Conservation (phyloP, 1,284 basidiomycete species). For the Puccinia hordei region DNA sequence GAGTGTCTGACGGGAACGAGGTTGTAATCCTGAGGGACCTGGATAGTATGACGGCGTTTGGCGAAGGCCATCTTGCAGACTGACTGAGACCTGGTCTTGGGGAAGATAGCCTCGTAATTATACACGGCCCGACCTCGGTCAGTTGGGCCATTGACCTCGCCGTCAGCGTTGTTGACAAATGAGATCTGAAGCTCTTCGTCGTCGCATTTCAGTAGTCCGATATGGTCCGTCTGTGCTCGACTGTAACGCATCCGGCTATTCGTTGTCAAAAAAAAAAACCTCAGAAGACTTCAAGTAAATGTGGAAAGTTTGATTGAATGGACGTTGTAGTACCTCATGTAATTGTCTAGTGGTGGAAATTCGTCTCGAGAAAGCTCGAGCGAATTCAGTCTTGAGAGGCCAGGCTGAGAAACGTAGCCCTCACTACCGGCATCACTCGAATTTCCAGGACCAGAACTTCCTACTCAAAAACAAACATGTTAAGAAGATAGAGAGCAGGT, state of each 20-base stretch:
- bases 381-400: not conserved
- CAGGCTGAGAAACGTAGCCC: conserved; percentile 17
- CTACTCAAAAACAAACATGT: not conserved
- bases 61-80: conserved; percentile 1
- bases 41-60: conserved; percentile 25
- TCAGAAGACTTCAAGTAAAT: not conserved
- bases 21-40: conserved; percentile 21
- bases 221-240: conserved; percentile 18
- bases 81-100: not conserved
- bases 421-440: conserved; percentile 27
- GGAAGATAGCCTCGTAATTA: conserved; percentile 1
- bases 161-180: not conserved
- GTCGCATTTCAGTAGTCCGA: not conserved
- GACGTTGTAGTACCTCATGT: not conserved
- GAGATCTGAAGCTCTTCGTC: not conserved
- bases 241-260: conserved; percentile 4
- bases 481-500: not conserved
- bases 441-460: conserved; percentile 1
- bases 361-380: not conserved
- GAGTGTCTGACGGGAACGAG: conserved; percentile 19
- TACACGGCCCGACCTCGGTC: not conserved
- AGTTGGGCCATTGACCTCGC: not conserved
- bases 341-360: not conserved
- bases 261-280: not conserved
- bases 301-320: not conserved